Base-by-base conservation (phyloP, 371 early-diverging fungal genomes). In the Mucor mucedo region DNA sequence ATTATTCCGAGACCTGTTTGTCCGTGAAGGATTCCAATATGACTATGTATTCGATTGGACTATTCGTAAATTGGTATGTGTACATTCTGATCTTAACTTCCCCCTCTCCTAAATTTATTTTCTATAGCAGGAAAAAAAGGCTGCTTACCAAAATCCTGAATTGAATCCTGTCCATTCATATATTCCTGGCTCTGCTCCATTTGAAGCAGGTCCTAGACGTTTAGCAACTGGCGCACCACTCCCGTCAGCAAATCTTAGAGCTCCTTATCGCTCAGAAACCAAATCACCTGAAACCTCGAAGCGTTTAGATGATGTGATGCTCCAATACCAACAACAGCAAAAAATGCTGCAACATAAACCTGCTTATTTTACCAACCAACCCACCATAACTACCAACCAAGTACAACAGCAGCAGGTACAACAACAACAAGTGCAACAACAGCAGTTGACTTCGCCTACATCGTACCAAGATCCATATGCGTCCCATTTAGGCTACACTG, bases 41-140 rank as follows among this genome's bases (percentile, higher is more conserved):
- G 99, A 99, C 77, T 96, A 97, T 79, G 91, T 96, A 27, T 99
- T 97, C 82, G 99, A 99, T 84, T 99, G 99, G 99, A 95, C 89
- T 28, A 83, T 89, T 48, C 84, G 76, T 28, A 82, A 82, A 68
- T 69, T 79, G 78, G 82, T 79, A 79, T 68, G 70, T 38, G 3
- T 21, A n/a, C 30, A 3, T 38, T 35, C 13, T 47, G 47, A 47
- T 47, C 11, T 54, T 35, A 29, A 27, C 47, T 10, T 63, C 29
- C 9, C 33, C 35, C 28, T 54, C 21, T 42, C 42, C n/a, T 42
- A 42, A 21, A 42, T 42, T 35, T 55, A 35, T 49, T 30, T 49
- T 30, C 33, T 33, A 42, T 59, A 73, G 71, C 71, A 71, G 50
- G 74, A 74, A 42, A 74, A 74, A 49, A 74, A 71, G 38, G 52